Percentiles rank a stretch among this genome's conserved stretches.
Evolutionary conservation across 1,284 basidiomycete species (phyloP).

Genomic region (Naganishia cerealis): DNA sequence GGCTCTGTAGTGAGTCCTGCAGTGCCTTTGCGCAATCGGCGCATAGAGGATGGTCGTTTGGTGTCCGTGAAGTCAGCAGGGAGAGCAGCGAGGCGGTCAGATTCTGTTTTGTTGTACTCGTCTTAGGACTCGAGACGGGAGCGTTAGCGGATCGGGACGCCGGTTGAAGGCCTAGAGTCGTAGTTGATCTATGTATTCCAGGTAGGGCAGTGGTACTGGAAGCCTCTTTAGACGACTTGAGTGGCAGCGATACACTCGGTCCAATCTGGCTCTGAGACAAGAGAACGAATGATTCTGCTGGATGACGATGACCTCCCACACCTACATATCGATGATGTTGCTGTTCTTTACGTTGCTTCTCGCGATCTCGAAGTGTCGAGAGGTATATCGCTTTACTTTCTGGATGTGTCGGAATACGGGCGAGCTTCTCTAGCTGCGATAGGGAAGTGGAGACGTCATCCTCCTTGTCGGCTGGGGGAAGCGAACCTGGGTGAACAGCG

Average conservation of each 20-base stretch:
- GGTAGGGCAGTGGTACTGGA: constrained; percentile 4
- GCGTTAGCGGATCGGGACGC: constrained; percentile 10
- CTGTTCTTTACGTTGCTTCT: constrained; percentile 32
- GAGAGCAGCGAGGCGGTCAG: constrained; percentile 63
- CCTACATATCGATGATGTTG: constrained; percentile 54
- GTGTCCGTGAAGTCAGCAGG: constrained; percentile 73
- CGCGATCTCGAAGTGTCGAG: constrained; percentile 40
- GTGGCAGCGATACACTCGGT: constrained; percentile 50
- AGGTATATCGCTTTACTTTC: constrained; percentile 65
- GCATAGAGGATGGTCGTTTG: constrained; percentile 92
- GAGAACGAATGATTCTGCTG: constrained; percentile 82
- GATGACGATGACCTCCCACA: constrained; percentile 59
- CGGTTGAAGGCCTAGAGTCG: constrained; percentile 22
- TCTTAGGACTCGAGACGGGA: constrained; percentile 31
- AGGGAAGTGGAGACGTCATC: neutral
- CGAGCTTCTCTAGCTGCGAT: constrained; percentile 58
- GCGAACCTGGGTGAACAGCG: constrained; percentile 46
- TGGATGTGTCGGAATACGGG: constrained; percentile 61
- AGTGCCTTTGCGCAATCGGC: constrained; percentile 86
- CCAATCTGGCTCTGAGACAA: constrained; percentile 74
- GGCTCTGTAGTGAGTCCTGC: constrained; percentile 71
- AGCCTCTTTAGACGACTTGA: constrained; percentile 48
- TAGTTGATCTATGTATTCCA: constrained; percentile 5
- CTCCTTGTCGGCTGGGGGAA: constrained; percentile 41
- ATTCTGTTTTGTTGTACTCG: constrained; percentile 43